These are phyloP conservation scores for Pichia sp. DNA, from an alignment of 1,139 yeast species.

Conservation along the genomic window DNA sequence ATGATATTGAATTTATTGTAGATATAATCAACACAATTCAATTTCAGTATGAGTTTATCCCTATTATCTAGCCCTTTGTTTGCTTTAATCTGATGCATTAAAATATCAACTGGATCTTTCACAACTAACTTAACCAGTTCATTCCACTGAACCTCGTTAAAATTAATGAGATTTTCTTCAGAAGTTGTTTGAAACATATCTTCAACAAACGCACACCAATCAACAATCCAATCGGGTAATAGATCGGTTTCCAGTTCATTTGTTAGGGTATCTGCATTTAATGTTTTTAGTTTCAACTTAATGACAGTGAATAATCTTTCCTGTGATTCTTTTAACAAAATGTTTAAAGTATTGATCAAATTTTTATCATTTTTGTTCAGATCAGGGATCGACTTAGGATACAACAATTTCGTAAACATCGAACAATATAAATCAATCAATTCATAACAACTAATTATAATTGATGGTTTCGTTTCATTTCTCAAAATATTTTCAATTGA, in stretches of 20 bases:
- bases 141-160: slow-evolving; percentile 29
- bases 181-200: slow-evolving; percentile 32
- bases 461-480: slow-evolving; percentile 50
- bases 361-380: slow-evolving; percentile 2
- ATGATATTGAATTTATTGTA: slow-evolving; percentile 47
- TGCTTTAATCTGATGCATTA: slow-evolving; percentile 25
- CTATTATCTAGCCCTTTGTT: slow-evolving; percentile 22
- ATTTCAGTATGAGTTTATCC: slow-evolving; percentile 33
- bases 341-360: slow-evolving; percentile 15
- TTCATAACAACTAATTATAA: slow-evolving; percentile 51
- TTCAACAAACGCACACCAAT: slow-evolving; percentile 34
- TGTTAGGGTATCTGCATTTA: slow-evolving; percentile 23
- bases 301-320: slow-evolving; percentile 36
- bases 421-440: slow-evolving; percentile 58
- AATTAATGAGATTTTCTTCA: slow-evolving; percentile 25
- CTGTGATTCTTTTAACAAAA: slow-evolving; percentile 28
- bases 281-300: slow-evolving; percentile 34
- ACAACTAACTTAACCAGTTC: slow-evolving; percentile 33
- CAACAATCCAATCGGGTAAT: slow-evolving; percentile 69
- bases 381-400: slow-evolving; percentile 3
- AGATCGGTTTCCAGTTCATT: slow-evolving; percentile 37
- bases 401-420: slow-evolving; percentile 52
- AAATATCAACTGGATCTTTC: slow-evolving; percentile 40
- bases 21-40: slow-evolving; percentile 54
- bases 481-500: slow-evolving; percentile 63